phyloP scores from a whole-genome alignment of 1,284 basidiomycete species.

The Cystobasidium sp. region DNA sequence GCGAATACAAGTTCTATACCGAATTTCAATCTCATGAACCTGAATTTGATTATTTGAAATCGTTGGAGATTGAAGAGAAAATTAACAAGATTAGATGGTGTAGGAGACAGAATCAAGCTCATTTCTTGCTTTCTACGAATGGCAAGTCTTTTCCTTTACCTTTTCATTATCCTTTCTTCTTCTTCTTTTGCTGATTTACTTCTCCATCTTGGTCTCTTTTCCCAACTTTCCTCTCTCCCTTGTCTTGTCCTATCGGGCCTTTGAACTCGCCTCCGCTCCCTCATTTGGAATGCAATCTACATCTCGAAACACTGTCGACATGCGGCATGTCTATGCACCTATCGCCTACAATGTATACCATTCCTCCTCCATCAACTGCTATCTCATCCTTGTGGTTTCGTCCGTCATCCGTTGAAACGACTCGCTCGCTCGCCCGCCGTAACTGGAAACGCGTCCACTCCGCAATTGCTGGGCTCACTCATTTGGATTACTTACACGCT shows the following conservation, averaged over 20 bases:
- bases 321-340: neutral
- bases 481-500: no score
- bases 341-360: neutral
- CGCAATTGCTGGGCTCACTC: no score
- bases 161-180: neutral
- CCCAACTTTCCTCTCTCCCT: neutral
- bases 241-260: neutral
- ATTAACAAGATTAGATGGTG: slow-evolving; percentile 99
- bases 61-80: slow-evolving; percentile 99
- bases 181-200: neutral
- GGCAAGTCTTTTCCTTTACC: slow-evolving; percentile 63
- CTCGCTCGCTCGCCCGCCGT: slow-evolving; percentile 5
- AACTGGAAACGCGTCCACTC: neutral
- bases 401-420: neutral
- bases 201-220: neutral
- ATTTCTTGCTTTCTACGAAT: slow-evolving; percentile 96
- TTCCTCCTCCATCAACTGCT: neutral
- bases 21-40: slow-evolving; percentile 99
- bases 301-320: no score
- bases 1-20: slow-evolving; percentile 99
- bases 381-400: neutral
- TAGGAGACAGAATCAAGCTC: slow-evolving; percentile 94
- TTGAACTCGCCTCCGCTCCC: no score
- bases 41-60: slow-evolving; percentile 99
- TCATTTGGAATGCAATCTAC: no score